Evolutionary conservation across 192 early-diverging fungal species (phyloP), one percentile per base, ranked within the genome.

Genomic region (Thamnidium elegans): DNA sequence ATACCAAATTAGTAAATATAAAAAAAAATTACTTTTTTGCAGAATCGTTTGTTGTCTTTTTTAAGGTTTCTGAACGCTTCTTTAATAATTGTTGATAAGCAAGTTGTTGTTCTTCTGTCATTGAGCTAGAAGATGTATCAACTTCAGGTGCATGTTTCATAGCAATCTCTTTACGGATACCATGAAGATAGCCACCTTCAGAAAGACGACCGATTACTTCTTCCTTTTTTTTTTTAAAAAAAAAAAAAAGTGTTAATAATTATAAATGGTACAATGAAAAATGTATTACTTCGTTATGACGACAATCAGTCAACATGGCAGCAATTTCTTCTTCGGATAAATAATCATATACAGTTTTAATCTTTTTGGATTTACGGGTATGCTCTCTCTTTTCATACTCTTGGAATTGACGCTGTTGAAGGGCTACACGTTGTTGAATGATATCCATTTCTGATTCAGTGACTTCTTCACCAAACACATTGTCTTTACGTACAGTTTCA

Each of bases 381-480:
- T 84, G 88, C 64, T 95, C 94, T 46, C 88, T 85, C 50, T 84
- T 78, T 72, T 94, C 89, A 78, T 86, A 95, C 68, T 91, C 91
- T 44, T 90, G 86, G 80, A 93, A 95, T 85, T 86, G 92, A 63
- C 84, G 84, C 65, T 93, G 95, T 67, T 96, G 94, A 50, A 97
- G 80, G 17, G 89, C 92, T 10, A 97, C 90, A 7, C 94, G 83
- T 73, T 93, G 86, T 68, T 94, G 83, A 74, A 97, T 97, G 65
- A 97, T 92, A 50, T 84, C 84, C 85, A 85, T 85, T 72, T 97
- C 95, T 45, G 89, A 86, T 67, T 90, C 89, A 1, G 95, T 97
- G 26, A 95, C 88, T 74, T 94, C 91, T 56, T 94, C 86, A 65
- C 87, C 81, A 75, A 97, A 97, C 2, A 97, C 87, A 43, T 90